Evolutionary conservation across 2,329 filamentous ascomycete genomes (phyloP).

Genomic region (Emmonsia crescens): DNA sequence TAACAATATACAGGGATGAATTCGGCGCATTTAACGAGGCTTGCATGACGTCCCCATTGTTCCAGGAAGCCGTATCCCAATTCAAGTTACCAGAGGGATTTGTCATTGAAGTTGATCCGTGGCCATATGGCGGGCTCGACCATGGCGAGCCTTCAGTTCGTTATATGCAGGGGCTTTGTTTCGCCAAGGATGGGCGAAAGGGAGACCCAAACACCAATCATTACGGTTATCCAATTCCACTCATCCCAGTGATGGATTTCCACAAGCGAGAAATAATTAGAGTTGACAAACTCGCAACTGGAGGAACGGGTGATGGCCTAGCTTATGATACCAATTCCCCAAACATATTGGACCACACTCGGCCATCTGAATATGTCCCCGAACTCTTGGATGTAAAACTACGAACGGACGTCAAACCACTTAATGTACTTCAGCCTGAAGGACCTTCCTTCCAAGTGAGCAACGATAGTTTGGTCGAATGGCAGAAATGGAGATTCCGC

Average conservation of each 20-base stretch:
- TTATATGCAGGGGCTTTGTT: slow-evolving; percentile 46
- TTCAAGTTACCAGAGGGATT: slow-evolving; percentile 46
- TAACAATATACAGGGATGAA: slow-evolving; percentile 28
- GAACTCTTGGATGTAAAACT: slow-evolving; percentile 41
- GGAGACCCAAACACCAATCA: slow-evolving; percentile 49
- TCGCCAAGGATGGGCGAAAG: slow-evolving; percentile 38
- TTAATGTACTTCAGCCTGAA: slow-evolving; percentile 58
- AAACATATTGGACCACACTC: slow-evolving; percentile 43
- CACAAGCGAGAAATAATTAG: slow-evolving; percentile 45
- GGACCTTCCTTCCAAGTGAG: slow-evolving; percentile 53
- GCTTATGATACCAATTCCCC: slow-evolving; percentile 30
- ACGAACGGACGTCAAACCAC: slow-evolving; percentile 49
- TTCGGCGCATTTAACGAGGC: slow-evolving; percentile 39
- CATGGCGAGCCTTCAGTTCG: slow-evolving; percentile 37
- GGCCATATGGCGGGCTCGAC: slow-evolving; percentile 47
- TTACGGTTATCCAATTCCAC: slow-evolving; percentile 51
- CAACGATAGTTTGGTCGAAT: slow-evolving; percentile 40
- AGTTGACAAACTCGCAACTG: slow-evolving; percentile 47
- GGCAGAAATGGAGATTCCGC: slow-evolving; percentile 58
- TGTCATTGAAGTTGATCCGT: slow-evolving; percentile 46
- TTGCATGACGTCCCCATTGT: slow-evolving; percentile 43
- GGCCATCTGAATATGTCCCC: slow-evolving; percentile 41
- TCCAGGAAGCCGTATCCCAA: slow-evolving; percentile 41
- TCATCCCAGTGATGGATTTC: slow-evolving; percentile 50
- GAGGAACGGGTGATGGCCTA: slow-evolving; percentile 41